phyloP scores from a whole-genome alignment of 2,329 filamentous ascomycete genomes.

The Raffaelea ambrosiae region DNA sequence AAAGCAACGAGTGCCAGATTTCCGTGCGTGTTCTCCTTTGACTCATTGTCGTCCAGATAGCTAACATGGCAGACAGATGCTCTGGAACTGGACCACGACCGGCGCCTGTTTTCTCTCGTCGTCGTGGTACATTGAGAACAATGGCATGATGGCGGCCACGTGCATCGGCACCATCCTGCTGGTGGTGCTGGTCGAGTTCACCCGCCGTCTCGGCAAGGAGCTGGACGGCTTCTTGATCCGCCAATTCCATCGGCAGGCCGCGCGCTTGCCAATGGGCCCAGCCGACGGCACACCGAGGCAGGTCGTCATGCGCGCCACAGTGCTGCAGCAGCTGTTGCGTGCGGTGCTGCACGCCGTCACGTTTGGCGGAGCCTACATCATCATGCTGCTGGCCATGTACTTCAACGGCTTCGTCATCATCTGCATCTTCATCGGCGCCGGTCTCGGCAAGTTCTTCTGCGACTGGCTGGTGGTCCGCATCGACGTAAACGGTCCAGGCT shows the following conservation, averaged over 20 bases:
- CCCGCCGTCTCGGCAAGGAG: conserved; percentile 32
- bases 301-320: conserved; percentile 28
- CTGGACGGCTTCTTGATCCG: conserved; percentile 31
- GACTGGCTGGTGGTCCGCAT: conserved; percentile 32
- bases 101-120: conserved; percentile 32
- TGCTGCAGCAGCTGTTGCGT: conserved; percentile 30
- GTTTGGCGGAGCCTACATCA: conserved; percentile 33
- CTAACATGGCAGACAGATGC: too few relatives aligned
- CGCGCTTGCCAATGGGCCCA: not conserved
- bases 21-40: not conserved
- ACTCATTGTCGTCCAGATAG: not conserved
- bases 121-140: conserved; percentile 29
- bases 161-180: conserved; percentile 34
- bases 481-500: too few relatives aligned
- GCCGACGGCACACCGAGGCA: conserved; percentile 8
- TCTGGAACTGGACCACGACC: conserved; percentile 35
- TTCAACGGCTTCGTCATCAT: conserved; percentile 38
- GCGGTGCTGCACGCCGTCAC: conserved; percentile 29
- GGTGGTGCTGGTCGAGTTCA: conserved; percentile 28
- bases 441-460: conserved; percentile 44
- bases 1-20: not conserved
- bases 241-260: conserved; percentile 21
- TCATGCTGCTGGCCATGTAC: conserved; percentile 37
- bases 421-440: conserved; percentile 36
- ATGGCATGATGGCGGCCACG: conserved; percentile 32